These are phyloP conservation scores for Fusarium mangiferae DNA, from an alignment of 2,329 filamentous ascomycete genomes.

Conservation along the genomic window DNA sequence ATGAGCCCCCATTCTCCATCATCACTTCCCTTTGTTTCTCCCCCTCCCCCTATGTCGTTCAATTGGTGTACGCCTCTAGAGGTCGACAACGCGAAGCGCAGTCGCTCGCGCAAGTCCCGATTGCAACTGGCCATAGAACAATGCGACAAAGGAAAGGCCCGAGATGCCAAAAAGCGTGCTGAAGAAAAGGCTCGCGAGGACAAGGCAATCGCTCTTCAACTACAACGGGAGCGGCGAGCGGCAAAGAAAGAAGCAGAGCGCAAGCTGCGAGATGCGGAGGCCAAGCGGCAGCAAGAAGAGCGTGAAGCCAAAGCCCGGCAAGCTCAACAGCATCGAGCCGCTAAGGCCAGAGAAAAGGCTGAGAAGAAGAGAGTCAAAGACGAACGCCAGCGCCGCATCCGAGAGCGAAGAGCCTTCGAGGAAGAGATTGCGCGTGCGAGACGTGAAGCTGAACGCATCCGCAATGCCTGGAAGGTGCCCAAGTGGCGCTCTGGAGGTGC, in stretches of 20 bases:
- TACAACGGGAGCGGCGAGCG: conserved; percentile 15
- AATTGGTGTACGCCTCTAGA: conserved; percentile 48
- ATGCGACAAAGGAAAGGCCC: conserved; percentile 28
- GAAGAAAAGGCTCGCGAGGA: conserved; percentile 25
- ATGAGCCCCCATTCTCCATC: conserved; percentile 50
- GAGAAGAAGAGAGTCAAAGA: conserved; percentile 27
- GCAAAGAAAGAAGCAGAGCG: conserved; percentile 31
- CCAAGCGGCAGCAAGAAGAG: conserved; percentile 25
- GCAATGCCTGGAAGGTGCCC: conserved; percentile 30
- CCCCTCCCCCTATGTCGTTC: conserved; percentile 45
- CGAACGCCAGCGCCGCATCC: conserved; percentile 28
- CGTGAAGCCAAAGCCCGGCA: conserved; percentile 25
- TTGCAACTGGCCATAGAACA: conserved; percentile 37
- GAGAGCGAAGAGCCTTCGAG: conserved; percentile 22
- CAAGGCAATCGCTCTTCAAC: conserved; percentile 21
- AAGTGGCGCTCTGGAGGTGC: conserved; percentile 35
- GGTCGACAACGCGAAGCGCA: conserved; percentile 23
- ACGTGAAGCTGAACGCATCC: conserved; percentile 26
- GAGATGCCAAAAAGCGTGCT: conserved; percentile 14
- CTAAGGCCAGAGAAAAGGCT: conserved; percentile 29
- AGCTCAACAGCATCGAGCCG: conserved; percentile 21
- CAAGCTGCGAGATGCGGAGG: conserved; percentile 26
- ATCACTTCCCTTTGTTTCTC: conserved; percentile 33
- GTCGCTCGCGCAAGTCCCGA: conserved; percentile 28
- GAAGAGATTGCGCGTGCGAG: conserved; percentile 23